These are phyloP conservation scores for Ganoderma sp. DNA, from an alignment of 1,284 basidiomycete genomes.

Conservation along the genomic window DNA sequence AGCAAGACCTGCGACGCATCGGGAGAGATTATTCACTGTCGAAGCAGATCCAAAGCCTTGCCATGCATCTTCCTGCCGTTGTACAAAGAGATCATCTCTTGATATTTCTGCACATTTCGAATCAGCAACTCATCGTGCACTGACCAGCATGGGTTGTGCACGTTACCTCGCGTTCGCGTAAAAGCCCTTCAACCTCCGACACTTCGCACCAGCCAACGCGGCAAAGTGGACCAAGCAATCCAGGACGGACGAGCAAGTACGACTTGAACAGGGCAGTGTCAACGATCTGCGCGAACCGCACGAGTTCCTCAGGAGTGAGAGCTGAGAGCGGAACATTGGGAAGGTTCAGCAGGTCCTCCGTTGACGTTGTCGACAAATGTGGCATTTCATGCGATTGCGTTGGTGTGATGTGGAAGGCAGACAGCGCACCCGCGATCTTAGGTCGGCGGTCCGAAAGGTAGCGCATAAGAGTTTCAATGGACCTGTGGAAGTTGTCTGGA, in stretches of 20 bases:
- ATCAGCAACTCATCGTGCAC: background rate
- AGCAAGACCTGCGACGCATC: constrained; percentile 8
- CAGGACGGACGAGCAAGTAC: constrained; percentile 85
- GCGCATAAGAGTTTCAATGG: constrained; percentile 71
- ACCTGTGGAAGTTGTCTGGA: constrained; percentile 64
- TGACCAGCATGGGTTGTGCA: background rate
- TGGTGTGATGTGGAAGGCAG: constrained; percentile 71
- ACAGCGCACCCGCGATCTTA: constrained; percentile 79
- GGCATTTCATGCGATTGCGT: constrained; percentile 68
- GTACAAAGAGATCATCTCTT: constrained; percentile 91
- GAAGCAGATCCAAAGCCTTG: constrained; percentile 84
- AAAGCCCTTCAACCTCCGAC: constrained; percentile 89
- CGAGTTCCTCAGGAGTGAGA: constrained; percentile 79
- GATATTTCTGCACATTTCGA: constrained; percentile 70
- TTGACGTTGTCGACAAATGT: constrained; percentile 68
- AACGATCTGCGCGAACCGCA: constrained; percentile 90
- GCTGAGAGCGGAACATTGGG: constrained; percentile 74
- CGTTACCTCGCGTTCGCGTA: constrained; percentile 78
- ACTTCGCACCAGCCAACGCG: constrained; percentile 96
- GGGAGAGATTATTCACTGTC: constrained; percentile 64
- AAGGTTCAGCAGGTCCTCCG: constrained; percentile 75
- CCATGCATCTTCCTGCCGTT: constrained; percentile 95
- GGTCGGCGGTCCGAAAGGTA: constrained; percentile 88
- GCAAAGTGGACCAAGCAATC: constrained; percentile 87
- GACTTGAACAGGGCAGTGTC: constrained; percentile 97